Percentiles rank a stretch among this genome's conserved stretches.
phyloP scores from a whole-genome alignment of 2,329 filamentous ascomycete genomes.

The Periconia macrospinosa region DNA sequence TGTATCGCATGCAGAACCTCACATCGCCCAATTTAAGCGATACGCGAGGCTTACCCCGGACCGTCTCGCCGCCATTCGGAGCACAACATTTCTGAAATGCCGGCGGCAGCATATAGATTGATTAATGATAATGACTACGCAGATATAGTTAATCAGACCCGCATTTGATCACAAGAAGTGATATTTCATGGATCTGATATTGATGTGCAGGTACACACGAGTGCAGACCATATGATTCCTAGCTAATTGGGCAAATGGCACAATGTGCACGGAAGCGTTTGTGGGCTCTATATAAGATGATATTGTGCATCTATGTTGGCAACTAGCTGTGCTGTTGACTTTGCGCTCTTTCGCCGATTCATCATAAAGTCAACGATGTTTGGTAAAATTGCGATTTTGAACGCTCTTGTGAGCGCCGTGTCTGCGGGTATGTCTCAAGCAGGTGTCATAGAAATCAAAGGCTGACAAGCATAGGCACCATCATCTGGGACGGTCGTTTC shows the following conservation, averaged over 20 bases:
- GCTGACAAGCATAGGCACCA: constrained; percentile 41
- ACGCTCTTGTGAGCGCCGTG: constrained; percentile 34
- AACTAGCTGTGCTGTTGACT: background rate
- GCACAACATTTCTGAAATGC: constrained; percentile 21
- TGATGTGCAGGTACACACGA: constrained; percentile 16
- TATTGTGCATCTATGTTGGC: background rate
- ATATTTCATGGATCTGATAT: constrained; percentile 23
- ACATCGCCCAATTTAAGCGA: constrained; percentile 2
- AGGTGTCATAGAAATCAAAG: background rate
- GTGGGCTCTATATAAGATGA: constrained; percentile 22
- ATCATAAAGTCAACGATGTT: constrained; percentile 26
- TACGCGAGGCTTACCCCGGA: constrained; percentile 26
- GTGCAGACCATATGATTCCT: constrained; percentile 13
- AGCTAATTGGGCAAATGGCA: constrained; percentile 11
- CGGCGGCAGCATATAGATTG: constrained; percentile 38
- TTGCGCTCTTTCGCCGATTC: background rate
- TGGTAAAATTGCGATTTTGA: constrained; percentile 29
- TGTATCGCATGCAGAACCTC: background rate
- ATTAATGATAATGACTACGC: constrained; percentile 35
- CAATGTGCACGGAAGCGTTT: constrained; percentile 4
- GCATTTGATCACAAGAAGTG: constrained; percentile 11
- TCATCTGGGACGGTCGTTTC: constrained; percentile 69
- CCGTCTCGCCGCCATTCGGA: constrained; percentile 37
- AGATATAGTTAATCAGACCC: constrained; percentile 10
- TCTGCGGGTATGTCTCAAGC: constrained; percentile 27